Evolutionary conservation across 75 land plant species (phyloP), one percentile per base, ranked within the genome.

Genomic region (Adiantum capillusveneris): DNA sequence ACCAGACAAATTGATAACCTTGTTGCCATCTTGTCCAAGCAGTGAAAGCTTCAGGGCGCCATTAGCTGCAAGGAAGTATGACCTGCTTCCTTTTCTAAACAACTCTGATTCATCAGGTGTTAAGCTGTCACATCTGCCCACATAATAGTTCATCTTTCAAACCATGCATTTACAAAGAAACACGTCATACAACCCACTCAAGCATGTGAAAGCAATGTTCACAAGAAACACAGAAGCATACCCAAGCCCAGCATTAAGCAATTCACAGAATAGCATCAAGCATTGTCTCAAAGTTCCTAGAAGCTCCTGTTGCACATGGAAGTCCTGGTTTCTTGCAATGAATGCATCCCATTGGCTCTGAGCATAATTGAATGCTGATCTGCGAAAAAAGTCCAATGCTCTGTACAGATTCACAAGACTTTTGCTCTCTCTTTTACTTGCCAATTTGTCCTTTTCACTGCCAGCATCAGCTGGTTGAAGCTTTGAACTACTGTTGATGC

Each of bases 341-440:
- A 64, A 70, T 22, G 55, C 52, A 29, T 31, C 54, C 73, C 73
- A 70, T 52, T 41, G 31, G 44, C 25, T 17, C 50, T 70, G 73
- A 13, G 58, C 43, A 64, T 63, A 70, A 30, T 29, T 57, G 28
- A 31, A 31, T 39, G 73, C 44, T 26, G 67, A 20, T 39, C 57
- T 70, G 37, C 60, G 55, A 31, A 70, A 13, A 49, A 57, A 64
- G 30, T 70, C 62, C 19, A 70, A 29, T 34, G 73, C 65, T 36
- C 58, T 70, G 1, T 42, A 42, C 30, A 44, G 2, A 37, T 29
- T 17, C 21, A 70, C 55, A 58, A 41, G 18, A 14, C 50, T 17
- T 46, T 24, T 55, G 37, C 9, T 9, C 9, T 34, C 37, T 34
- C 9, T 34, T 34, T 34, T 9, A 3, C 37, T 5, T 34, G 37